Base-by-base conservation (phyloP, 257 asterid species). In the Primulina huaijiensis region DNA sequence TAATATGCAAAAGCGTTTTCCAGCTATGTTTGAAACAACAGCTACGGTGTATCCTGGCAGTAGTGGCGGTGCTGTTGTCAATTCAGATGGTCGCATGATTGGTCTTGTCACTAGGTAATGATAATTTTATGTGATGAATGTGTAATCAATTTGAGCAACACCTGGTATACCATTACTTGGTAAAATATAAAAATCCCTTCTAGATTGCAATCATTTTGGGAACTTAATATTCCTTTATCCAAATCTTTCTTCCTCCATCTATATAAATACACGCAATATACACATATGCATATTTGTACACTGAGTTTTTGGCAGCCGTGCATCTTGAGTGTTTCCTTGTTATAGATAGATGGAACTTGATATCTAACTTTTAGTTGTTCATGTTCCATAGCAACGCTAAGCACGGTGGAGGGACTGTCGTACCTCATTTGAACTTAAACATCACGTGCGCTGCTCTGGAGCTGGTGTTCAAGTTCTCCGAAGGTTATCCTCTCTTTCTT, bases 31-130 rank as follows among this genome's bases (percentile, higher is more conserved):
- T 55, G 96, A 94, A 83, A 91, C 99, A 66, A 94, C 99, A n/a
- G 99, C 97, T 33, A 92, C 99, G 29, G 97, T 94, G 67, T 97
- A 93, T 79, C 95, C 99, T 69, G 97, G 99, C 76, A 89, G 99
- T 61, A 93, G 99, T 73, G 99, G 99, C 60, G 99, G 99, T 63
- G 96, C 99, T 68, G 96, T 93, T 73, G 90, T 93, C 71, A 86
- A 89, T 82, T 84, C 90, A 61, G 76, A 83, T 33, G 99, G 99
- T 68, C 76, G 63, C 72, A 86, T 94, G 96, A 80, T 94, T 80
- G 99, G 96, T 76, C 99, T 94, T n/a, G 93, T 94, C 72, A 94
- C 99, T 55, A 94, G 99, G 99, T 94, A 50, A 84, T 69, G 56
- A 33, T 40, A 64, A 16, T 76, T 61, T 37, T 34, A 66, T 60